Evolutionary conservation across 371 early-diverging fungal genomes (phyloP), one percentile per base, ranked within the genome.

Genomic region (Funneliformis caledonium): DNA sequence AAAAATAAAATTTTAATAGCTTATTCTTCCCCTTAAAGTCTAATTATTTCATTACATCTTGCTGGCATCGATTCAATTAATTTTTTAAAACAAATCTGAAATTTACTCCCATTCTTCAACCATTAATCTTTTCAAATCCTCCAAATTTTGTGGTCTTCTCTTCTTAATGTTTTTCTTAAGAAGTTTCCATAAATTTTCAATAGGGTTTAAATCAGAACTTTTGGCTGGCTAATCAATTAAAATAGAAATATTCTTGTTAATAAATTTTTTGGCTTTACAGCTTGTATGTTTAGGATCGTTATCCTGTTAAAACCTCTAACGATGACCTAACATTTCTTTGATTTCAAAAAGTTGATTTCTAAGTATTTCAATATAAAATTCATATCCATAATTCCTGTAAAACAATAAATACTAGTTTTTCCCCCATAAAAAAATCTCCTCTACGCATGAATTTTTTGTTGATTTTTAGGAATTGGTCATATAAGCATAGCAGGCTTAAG

Each of bases 201-300:
- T 60, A 6, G 47, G 75, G 26, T 75, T 75, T 16, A 75, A 37
- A 43, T 75, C 75, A 31, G 75, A 42, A 48, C 75, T 75, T 19
- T 75, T 75, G 4, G 75, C 56, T 52, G 59, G 75, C 75, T 60
- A 73, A 22, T 47, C 50, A 16, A 73, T 73, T 37, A 69, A 31
- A 8, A 26, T 1, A 64, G 26, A 43, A 42, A 26, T 43, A 56
- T 72, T 72, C 11, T 72, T 26, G 8, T n/a, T 33, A 14, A 73
- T 0, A 31, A 73, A 73, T 12, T 3, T 45, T 10, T 6, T 42
- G 6, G 64, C 61, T n/a, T 62, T 31, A 22, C 62, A 14, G 26
- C 76, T 76, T 45, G 76, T 76, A n/a, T n/a, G n/a, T n/a, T n/a
- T n/a, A n/a, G n/a, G n/a, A n/a, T 62, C 62, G 76, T 47, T 76